Conservation (phyloP, 2,329 filamentous ascomycete genomes). For the Orbilia oligospora region DNA sequence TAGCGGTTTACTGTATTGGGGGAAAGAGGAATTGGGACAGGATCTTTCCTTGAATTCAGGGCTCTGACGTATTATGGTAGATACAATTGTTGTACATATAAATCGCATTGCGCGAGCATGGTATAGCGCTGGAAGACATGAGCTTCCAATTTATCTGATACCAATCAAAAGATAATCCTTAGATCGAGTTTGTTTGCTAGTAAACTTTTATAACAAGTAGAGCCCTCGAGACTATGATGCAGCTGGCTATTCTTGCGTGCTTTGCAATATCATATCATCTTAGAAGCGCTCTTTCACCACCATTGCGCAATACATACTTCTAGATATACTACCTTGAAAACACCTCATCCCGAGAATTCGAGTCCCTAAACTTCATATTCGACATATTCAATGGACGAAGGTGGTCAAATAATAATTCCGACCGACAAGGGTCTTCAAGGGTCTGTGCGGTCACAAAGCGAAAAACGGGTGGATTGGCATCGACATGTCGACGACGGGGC, state of each 20-base stretch:
- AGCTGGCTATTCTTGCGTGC: slow-evolving; percentile 23
- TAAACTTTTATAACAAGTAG: not conserved
- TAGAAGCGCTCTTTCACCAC: not conserved
- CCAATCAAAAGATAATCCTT: slow-evolving; percentile 23
- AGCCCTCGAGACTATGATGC: not conserved
- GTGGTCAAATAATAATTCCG: slow-evolving; percentile 61
- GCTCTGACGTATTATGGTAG: slow-evolving; percentile 29
- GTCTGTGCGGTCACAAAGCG: slow-evolving; percentile 54
- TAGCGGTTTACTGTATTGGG: slow-evolving; percentile 12
- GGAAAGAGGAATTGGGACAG: slow-evolving; percentile 24
- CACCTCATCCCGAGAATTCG: slow-evolving; percentile 17
- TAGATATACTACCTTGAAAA: not conserved
- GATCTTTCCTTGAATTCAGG: slow-evolving; percentile 37
- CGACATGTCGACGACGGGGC: slow-evolving; percentile 37
- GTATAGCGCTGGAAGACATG: slow-evolving; percentile 36
- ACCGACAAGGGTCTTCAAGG: slow-evolving; percentile 54
- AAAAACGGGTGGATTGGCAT: slow-evolving; percentile 27
- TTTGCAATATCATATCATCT: slow-evolving; percentile 23
- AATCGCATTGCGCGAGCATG: slow-evolving; percentile 51
- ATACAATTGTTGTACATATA: slow-evolving; percentile 52
- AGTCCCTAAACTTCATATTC: slow-evolving; percentile 18
- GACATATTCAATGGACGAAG: slow-evolving; percentile 29
- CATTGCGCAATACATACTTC: slow-evolving; percentile 13
- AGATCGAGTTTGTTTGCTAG: not conserved
- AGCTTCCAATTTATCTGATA: slow-evolving; percentile 19